Evolutionary conservation across 805 yeast species (phyloP).

Genomic region (Ascoidea rubescens): DNA sequence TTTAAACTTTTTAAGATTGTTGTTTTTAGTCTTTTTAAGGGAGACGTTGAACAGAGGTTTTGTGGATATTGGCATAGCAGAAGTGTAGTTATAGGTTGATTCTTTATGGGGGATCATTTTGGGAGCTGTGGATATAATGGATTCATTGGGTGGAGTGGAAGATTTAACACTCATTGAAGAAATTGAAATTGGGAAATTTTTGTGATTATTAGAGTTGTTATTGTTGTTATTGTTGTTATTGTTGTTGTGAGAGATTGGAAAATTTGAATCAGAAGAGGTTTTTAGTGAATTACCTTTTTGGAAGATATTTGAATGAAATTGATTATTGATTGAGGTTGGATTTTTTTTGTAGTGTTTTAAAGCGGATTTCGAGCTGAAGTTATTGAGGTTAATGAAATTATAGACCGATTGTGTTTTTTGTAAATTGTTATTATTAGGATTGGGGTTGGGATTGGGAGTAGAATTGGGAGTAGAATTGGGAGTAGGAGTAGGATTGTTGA

Average conservation of each 20-base stretch:
- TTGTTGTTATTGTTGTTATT: neutral
- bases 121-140: neutral
- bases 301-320: no score
- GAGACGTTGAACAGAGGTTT: neutral
- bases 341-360: no score
- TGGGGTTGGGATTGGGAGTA: no score
- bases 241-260: neutral
- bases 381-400: no score
- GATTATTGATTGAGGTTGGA: no score
- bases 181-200: neutral
- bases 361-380: neutral
- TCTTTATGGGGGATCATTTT: neutral
- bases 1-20: no score
- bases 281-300: neutral
- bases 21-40: neutral
- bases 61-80: neutral
- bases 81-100: neutral
- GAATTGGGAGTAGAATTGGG: no score
- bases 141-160: neutral
- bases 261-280: neutral
- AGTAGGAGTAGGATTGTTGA: no score
- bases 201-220: neutral
- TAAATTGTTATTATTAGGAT: no score
- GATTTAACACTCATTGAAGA: neutral
- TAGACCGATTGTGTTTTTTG: neutral